Evolutionary conservation across 495 filamentous ascomycete species (phyloP).

Genomic region (Cercophora scortea): DNA sequence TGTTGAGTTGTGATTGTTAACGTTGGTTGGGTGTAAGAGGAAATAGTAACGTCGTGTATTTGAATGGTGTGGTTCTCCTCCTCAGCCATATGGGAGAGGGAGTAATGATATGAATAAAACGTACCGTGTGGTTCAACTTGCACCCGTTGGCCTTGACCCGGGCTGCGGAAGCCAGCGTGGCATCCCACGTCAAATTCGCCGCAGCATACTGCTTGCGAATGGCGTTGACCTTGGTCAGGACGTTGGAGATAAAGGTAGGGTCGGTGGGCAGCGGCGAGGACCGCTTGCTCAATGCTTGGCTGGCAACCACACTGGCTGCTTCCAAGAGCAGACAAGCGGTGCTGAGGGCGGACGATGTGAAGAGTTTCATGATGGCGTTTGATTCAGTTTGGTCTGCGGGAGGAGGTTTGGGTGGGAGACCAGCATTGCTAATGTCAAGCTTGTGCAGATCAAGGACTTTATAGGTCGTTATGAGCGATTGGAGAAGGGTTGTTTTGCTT

Average conservation of each 20-base stretch:
- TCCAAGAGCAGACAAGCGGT: too few species aligned
- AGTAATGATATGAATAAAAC: neutral
- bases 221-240: slow-evolving; percentile 7
- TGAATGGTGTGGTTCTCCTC: too few species aligned
- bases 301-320: too few species aligned
- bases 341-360: too few species aligned
- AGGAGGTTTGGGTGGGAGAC: too few species aligned
- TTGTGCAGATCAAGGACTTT: too few species aligned
- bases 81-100: too few species aligned
- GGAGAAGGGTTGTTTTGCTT: too few species aligned
- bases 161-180: slow-evolving; percentile 6
- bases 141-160: slow-evolving; percentile 14
- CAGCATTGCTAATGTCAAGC: too few species aligned
- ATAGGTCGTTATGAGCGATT: too few species aligned
- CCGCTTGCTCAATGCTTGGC: neutral
- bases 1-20: neutral
- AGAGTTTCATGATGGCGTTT: too few species aligned
- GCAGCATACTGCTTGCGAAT: slow-evolving; percentile 8
- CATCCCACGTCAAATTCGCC: slow-evolving; percentile 2
- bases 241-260: slow-evolving; percentile 7
- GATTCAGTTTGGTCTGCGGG: too few species aligned
- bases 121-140: slow-evolving; percentile 11
- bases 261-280: slow-evolving; percentile 9
- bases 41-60: neutral
- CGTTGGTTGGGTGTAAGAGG: neutral